Base-by-base conservation (phyloP, 371 early-diverging fungal species). In the Batkoa obscura region DNA sequence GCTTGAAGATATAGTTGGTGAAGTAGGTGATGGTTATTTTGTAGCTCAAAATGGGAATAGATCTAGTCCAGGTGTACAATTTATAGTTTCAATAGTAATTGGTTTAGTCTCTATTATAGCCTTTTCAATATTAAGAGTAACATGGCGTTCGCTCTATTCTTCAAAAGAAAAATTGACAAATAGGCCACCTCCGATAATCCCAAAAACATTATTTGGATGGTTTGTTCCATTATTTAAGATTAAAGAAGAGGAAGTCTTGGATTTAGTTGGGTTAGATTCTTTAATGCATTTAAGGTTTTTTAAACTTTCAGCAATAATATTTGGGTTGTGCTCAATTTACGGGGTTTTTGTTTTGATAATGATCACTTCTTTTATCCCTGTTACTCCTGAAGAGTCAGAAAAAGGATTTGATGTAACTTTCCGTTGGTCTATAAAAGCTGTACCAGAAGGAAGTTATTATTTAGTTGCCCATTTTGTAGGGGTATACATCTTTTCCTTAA, bases 271-370 rank as follows among this genome's bases (percentile, higher is more conserved):
- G 9, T 58, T 81, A 8, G 81, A 81, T 48, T 76, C 81, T 0
- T 72, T 75, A 30, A 78, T 81, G 79, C 38, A 38, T 60, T 58
- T 81, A n/a, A 74, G 78, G 2, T 79, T 75, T 63, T 62, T 81
- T 33, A 32, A 43, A n/a, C n/a, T 55, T 4, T 17, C 46, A 36
- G 9, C 43, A 9, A 55, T 43, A 36, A 46, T 55, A 2, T 55
- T 55, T 36, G 47, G 8, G 10, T 9, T 38, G 12, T 47, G 36
- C 17, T 41, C 56, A 5, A 35, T 45, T 3, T 55, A 55, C 46
- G 56, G 46, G 10, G 10, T 9, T 3, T 33, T 55, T 45, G 56
- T 55, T 31, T 32, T 55, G 15, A 45, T 55, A 13, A 30, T 36
- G 33, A 2, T 55, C 6, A 45, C 43, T 15, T 9, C 45, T 17